Evolutionary conservation across 148 eudicot genomes (phyloP), one percentile per base, ranked within the genome.

Genomic region (Cornus florida): DNA sequence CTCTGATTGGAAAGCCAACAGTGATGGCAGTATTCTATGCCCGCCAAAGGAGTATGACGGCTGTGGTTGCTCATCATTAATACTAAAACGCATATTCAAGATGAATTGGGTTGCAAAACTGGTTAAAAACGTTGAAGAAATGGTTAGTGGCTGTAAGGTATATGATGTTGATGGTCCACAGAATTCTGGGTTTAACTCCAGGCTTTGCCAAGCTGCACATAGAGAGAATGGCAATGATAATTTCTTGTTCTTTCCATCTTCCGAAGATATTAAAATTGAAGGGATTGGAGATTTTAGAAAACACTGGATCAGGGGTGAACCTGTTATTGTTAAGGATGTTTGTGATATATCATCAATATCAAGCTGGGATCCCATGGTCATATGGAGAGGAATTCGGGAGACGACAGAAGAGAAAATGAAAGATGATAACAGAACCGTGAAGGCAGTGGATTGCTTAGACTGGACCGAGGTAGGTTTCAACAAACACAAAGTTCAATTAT

Each of bases 21-120:
- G n/a, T 13, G 93, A 93, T 86, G 97, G 93, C 64, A 88, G 97
- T 84, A 81, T 95, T 80, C 93, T 90, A 6, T 95, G 99, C 80
- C 95, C 90, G 22, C 93, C 97, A 69, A 86, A 77, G 83, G 88
- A 83, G 75, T 86, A 87, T 83, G 94, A 97, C 66, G 99, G 97
- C 59, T 95, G 99, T 81, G 94, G 94, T 71, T 89, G 79, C 84
- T 77, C 86, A 46, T 71, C 81, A 71, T 75, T 95, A 77, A 86
- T 83, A 60, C 84, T 95, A 66, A 91, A 82, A 76, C 87, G 99
- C 71, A 95, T 93, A 76, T 95, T 95, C 78, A 95, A 95, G 87
- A 93, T 95, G 92, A 92, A 95, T 71, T 95, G 99, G 99, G 99
- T 93, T 86, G 93, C 97, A 48, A 93, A 92, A 86, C 83, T 95